These are phyloP conservation scores for Rutidosis leptorrhynchoides DNA, from an alignment of 129 eudicot species.

Conservation along the genomic window DNA sequence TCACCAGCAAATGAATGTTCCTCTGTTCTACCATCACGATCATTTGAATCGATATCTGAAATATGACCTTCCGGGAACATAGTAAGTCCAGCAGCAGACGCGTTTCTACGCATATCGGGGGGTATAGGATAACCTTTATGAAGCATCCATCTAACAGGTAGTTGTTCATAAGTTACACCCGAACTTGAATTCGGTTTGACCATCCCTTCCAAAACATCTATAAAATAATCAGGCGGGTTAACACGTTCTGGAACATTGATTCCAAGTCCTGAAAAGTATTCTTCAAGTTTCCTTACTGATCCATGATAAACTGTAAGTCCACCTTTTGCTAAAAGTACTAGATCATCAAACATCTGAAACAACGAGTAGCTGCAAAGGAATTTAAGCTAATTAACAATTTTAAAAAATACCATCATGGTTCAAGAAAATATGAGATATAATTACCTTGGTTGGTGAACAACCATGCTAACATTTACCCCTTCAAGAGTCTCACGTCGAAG, in stretches of 20 bases:
- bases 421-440: neutral
- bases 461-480: conserved; percentile 92
- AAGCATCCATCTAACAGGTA: conserved; percentile 89
- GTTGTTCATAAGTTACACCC: conserved; percentile 47
- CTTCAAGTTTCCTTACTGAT: conserved; percentile 66
- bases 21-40: conserved; percentile 24
- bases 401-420: neutral
- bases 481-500: conserved; percentile 83
- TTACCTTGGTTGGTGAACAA: conserved; percentile 98
- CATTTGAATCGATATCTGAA: conserved; percentile 20
- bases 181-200: conserved; percentile 56
- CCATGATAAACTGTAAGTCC: conserved; percentile 88
- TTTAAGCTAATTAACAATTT: conserved; percentile 6
- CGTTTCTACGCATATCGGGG: conserved; percentile 55
- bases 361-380: conserved; percentile 65
- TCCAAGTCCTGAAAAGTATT: conserved; percentile 73
- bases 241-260: conserved; percentile 77
- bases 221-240: conserved; percentile 79
- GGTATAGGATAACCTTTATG: conserved; percentile 79
- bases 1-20: conserved; percentile 68
- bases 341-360: conserved; percentile 80
- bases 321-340: conserved; percentile 87
- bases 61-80: conserved; percentile 27
- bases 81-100: conserved; percentile 36
- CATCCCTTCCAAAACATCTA: conserved; percentile 77